Base-by-base conservation (phyloP, 192 early-diverging fungal genomes). In the Backusella mclennaniae region DNA sequence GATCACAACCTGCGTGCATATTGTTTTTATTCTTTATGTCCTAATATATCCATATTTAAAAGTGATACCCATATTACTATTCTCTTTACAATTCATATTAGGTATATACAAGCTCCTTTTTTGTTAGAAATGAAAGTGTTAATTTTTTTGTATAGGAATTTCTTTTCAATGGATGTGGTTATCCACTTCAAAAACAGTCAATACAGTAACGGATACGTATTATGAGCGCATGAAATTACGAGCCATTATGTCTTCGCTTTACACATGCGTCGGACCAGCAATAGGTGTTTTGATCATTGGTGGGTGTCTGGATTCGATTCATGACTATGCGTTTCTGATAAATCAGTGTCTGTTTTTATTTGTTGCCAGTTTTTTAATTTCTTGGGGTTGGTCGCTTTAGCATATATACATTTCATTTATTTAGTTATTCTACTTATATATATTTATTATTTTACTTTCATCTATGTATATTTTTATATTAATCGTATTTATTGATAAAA, bases 151-250 rank as follows among this genome's bases (percentile, higher is more conserved):
- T 59, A 63, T 63, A 63, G 56, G 56, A 1, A 23, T 11, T 26
- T 63, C 56, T 21, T 63, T 63, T 14, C 56, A 63, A 63, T 63
- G 56, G 56, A 63, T 63, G 21, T 63, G 56, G 56, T 29, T 63
- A 63, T 63, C 56, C 19, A 63, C 23, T 63, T 63, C 56, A 63
- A 63, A 29, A 29, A 63, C 56, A 63, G 56, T 63, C 11, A 63
- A 29, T 29, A 63, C 26, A 29, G 11, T 63, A 23, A 26, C 26
- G 9, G 56, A 63, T 26, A 63, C 23, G 7, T 63, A 63, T 63
- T 63, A 63, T 26, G 56, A 63, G 4, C 56, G 56, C 26, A 63
- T 63, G 56, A 63, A 63, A 63, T 29, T 63, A 26, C 21, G 56
- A 14, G 21, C 56, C 9, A 63, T 26, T 4, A 63, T 63, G 56